phyloP scores from a whole-genome alignment of 805 yeast genomes.

The Yamadazyma ubonensis region DNA sequence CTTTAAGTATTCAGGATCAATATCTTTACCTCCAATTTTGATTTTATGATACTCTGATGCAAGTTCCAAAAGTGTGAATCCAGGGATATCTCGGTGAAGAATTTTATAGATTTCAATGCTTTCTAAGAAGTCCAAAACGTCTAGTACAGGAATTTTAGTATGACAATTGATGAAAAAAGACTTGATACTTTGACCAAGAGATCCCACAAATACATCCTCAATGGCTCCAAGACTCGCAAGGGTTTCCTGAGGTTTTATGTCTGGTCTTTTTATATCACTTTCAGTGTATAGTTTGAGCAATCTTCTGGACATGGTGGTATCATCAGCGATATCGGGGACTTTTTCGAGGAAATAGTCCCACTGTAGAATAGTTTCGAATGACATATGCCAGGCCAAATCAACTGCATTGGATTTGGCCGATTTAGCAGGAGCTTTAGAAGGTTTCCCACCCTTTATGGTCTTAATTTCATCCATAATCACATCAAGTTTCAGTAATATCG shows the following conservation, averaged over 20 bases:
- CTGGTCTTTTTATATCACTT: neutral
- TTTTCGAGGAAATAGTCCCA: slow-evolving; percentile 26
- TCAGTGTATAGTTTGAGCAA: slow-evolving; percentile 6
- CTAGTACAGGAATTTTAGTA: slow-evolving; percentile 33
- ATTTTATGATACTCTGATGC: slow-evolving; percentile 10
- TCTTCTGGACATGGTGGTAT: slow-evolving; percentile 8
- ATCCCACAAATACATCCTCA: slow-evolving; percentile 14
- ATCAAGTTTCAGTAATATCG: slow-evolving; percentile 30
- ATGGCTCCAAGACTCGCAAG: slow-evolving; percentile 1
- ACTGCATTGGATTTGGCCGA: neutral
- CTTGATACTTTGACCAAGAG: slow-evolving; percentile 17
- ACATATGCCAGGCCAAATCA: slow-evolving; percentile 32
- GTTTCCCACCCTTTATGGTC: slow-evolving; percentile 14
- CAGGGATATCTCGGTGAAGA: slow-evolving; percentile 19
- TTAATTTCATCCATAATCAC: slow-evolving; percentile 25
- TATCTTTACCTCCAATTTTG: slow-evolving; percentile 1
- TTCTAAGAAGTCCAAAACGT: slow-evolving; percentile 29
- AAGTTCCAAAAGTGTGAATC: slow-evolving; percentile 19
- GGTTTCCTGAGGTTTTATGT: neutral
- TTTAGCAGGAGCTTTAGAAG: neutral
- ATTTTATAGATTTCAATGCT: slow-evolving; percentile 26
- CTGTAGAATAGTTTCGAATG: slow-evolving; percentile 26
- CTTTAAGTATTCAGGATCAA: slow-evolving; percentile 10
- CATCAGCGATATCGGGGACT: slow-evolving; percentile 11
- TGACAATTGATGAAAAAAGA: slow-evolving; percentile 33